phyloP scores from a whole-genome alignment of 2,329 filamentous ascomycete genomes.

The Trichoderma sp. region DNA sequence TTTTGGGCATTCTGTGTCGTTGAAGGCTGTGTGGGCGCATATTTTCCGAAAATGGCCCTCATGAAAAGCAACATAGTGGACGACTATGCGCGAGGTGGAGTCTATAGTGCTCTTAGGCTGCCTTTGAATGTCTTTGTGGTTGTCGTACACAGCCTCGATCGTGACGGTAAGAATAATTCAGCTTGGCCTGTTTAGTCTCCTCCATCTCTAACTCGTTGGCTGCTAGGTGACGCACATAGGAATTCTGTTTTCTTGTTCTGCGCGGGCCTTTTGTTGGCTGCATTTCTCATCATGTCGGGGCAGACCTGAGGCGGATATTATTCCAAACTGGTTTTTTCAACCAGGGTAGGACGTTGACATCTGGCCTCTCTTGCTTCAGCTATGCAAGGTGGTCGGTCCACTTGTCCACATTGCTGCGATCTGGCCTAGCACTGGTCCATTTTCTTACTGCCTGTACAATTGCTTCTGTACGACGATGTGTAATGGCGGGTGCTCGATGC shows the following conservation, averaged over 20 bases:
- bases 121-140: slow-evolving; percentile 59
- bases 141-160: slow-evolving; percentile 46
- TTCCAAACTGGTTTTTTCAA: neutral
- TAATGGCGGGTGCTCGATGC: neutral
- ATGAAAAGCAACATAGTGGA: slow-evolving; percentile 56
- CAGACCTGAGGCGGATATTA: neutral
- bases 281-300: neutral
- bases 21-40: slow-evolving; percentile 58
- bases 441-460: neutral
- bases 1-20: slow-evolving; percentile 61
- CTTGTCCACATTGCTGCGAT: slow-evolving; percentile 3
- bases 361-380: neutral
- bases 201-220: neutral
- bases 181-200: neutral
- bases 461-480: neutral
- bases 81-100: slow-evolving; percentile 53
- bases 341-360: slow-evolving; percentile 1
- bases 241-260: slow-evolving; percentile 32
- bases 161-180: slow-evolving; percentile 40
- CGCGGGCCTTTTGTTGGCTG: slow-evolving; percentile 21
- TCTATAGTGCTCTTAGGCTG: slow-evolving; percentile 59
- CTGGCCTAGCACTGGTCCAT: neutral
- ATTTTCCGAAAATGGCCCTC: slow-evolving; percentile 57
- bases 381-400: slow-evolving; percentile 9
- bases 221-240: slow-evolving; percentile 33